Percentiles rank a stretch among this genome's conserved stretches.
Conservation (phyloP, 495 filamentous ascomycete species). For the Penicillium riverlandense region DNA sequence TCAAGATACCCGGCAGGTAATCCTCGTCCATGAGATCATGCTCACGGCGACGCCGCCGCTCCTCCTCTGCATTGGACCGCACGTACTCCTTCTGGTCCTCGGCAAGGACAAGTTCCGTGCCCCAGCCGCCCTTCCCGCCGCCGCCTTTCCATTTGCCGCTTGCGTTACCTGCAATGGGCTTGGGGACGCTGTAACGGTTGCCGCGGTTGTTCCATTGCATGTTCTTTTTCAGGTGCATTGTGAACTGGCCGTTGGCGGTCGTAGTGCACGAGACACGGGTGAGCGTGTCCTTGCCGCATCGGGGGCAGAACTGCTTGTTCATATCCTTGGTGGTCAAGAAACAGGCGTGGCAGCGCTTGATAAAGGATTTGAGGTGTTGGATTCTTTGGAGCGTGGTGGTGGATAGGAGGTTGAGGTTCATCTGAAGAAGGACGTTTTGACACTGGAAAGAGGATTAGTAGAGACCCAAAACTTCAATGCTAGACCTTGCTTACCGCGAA, state of each 20-base stretch:
- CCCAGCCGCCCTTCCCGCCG: slow-evolving; percentile 85
- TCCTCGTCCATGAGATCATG: slow-evolving; percentile 92
- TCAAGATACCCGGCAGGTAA: slow-evolving; percentile 80
- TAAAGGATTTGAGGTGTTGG: slow-evolving; percentile 71
- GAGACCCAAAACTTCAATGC: background rate
- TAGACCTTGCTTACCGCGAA: slow-evolving; percentile 59
- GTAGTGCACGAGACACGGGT: slow-evolving; percentile 83
- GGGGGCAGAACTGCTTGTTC: slow-evolving; percentile 86
- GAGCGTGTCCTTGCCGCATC: slow-evolving; percentile 81
- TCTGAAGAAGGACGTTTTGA: slow-evolving; percentile 90
- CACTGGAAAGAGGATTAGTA: slow-evolving; percentile 21
- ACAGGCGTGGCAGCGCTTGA: slow-evolving; percentile 91
- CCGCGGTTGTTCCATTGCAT: slow-evolving; percentile 94
- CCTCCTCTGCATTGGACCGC: slow-evolving; percentile 52
- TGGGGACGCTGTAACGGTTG: slow-evolving; percentile 83
- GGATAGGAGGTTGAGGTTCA: slow-evolving; percentile 89
- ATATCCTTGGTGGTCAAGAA: slow-evolving; percentile 81
- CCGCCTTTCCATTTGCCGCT: slow-evolving; percentile 68
- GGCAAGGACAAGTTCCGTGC: slow-evolving; percentile 69
- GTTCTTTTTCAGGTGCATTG: slow-evolving; percentile 84
- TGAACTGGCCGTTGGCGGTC: slow-evolving; percentile 70
- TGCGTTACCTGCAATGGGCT: slow-evolving; percentile 72
- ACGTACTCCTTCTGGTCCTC: slow-evolving; percentile 96
- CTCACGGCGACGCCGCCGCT: slow-evolving; percentile 52
- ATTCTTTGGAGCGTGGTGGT: slow-evolving; percentile 64